phyloP scores from a whole-genome alignment of 2,329 filamentous ascomycete species.

The Epichloe uncinata region DNA sequence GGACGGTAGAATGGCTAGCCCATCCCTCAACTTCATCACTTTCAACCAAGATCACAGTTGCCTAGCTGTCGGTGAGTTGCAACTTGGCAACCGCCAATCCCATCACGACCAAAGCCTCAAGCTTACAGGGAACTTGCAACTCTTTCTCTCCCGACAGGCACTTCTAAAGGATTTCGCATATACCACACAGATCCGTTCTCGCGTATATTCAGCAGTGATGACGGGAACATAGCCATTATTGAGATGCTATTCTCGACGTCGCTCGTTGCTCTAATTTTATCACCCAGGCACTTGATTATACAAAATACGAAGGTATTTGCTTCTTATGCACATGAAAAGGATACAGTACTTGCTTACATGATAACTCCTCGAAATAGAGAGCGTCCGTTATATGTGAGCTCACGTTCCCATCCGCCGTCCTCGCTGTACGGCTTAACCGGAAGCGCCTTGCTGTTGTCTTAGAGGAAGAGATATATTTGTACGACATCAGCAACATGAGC shows the following conservation, averaged over 20 bases:
- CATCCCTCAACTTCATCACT: constrained; percentile 89
- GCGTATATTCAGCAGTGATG: constrained; percentile 87
- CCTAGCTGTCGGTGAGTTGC: constrained; percentile 70
- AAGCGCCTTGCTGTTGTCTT: constrained; percentile 88
- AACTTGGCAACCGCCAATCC: constrained; percentile 4
- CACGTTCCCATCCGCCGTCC: constrained; percentile 91
- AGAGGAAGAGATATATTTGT: constrained; percentile 94
- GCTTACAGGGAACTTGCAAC: constrained; percentile 1
- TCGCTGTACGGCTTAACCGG: constrained; percentile 85
- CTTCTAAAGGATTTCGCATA: constrained; percentile 86
- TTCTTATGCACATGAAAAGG: neutral
- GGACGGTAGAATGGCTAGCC: constrained; percentile 42
- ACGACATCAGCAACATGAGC: constrained; percentile 98
- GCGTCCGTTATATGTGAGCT: constrained; percentile 91
- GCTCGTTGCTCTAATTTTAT: constrained; percentile 83
- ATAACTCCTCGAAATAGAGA: constrained; percentile 26
- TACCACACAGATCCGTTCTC: constrained; percentile 95
- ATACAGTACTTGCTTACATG: constrained; percentile 3
- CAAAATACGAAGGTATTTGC: constrained; percentile 79
- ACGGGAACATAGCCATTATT: constrained; percentile 88
- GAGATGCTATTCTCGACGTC: constrained; percentile 99
- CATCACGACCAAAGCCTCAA: neutral
- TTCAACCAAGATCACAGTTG: constrained; percentile 99
- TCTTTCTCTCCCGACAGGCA: constrained; percentile 41
- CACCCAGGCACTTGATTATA: constrained; percentile 83